These are phyloP conservation scores for Penicillium vulpinum DNA, from an alignment of 2,329 filamentous ascomycete species.

Conservation along the genomic window DNA sequence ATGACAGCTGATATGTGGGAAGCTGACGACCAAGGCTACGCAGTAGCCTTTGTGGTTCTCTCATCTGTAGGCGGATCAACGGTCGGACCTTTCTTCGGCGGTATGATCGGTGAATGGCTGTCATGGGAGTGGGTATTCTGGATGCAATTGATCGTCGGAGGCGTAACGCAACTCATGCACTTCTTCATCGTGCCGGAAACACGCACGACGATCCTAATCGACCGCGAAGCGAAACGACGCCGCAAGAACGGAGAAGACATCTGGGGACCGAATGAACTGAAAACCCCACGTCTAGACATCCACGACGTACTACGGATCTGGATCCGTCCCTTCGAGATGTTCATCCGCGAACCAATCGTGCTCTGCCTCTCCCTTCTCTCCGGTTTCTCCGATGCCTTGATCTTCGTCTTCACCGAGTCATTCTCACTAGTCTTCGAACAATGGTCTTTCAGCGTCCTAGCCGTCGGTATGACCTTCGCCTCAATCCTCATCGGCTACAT, in stretches of 20 bases:
- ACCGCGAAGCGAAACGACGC: constrained; percentile 59
- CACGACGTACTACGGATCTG: constrained; percentile 48
- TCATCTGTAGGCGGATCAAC: constrained; percentile 76
- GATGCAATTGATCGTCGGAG: constrained; percentile 61
- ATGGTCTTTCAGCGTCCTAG: constrained; percentile 61
- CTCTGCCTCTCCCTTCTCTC: constrained; percentile 68
- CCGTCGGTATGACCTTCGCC: constrained; percentile 62
- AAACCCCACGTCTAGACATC: constrained; percentile 49
- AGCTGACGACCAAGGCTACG: constrained; percentile 68
- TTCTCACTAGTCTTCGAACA: constrained; percentile 68
- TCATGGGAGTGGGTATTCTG: constrained; percentile 64
- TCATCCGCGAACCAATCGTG: constrained; percentile 73
- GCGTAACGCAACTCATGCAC: constrained; percentile 51
- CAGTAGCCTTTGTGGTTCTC: constrained; percentile 73
- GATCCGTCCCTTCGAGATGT: constrained; percentile 70
- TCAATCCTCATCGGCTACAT: constrained; percentile 67
- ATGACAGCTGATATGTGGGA: constrained; percentile 77
- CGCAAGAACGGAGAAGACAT: constrained; percentile 57
- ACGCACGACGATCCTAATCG: constrained; percentile 57
- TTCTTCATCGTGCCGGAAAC: constrained; percentile 64
- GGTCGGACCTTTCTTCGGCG: constrained; percentile 55
- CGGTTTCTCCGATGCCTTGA: constrained; percentile 72
- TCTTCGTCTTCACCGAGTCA: constrained; percentile 75
- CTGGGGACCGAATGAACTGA: constrained; percentile 64
- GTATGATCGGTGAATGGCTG: constrained; percentile 56